These are phyloP conservation scores for Aureobasidium zeae DNA, from an alignment of 2,329 filamentous ascomycete species.

Conservation along the genomic window DNA sequence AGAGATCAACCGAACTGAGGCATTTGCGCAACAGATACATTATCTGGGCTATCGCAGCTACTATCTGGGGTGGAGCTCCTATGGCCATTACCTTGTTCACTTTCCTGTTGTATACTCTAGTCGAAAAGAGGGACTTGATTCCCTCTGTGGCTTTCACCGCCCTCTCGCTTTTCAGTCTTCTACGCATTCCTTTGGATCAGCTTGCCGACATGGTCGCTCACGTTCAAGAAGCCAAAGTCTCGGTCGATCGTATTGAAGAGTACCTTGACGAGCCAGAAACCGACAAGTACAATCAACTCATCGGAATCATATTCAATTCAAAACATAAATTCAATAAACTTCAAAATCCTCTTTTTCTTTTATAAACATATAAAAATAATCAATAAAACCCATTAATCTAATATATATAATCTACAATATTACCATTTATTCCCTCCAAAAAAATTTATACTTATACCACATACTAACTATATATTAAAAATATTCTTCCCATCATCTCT, in stretches of 20 bases:
- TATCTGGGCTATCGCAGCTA: conserved; percentile 83
- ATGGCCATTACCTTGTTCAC: conserved; percentile 94
- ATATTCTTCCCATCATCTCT: too few species aligned
- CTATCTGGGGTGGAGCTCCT: conserved; percentile 92
- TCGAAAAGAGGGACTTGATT: conserved; percentile 81
- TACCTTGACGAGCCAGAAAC: conserved; percentile 92
- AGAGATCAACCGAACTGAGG: conserved; percentile 67
- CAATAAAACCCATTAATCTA: too few species aligned
- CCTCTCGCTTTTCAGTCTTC: conserved; percentile 87
- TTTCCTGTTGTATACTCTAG: conserved; percentile 82
- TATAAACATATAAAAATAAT: too few species aligned
- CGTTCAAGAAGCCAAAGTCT: conserved; percentile 94
- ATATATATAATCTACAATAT: too few species aligned
- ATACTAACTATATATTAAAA: too few species aligned
- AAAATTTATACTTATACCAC: too few species aligned
- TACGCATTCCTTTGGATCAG: conserved; percentile 88
- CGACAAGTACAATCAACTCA: conserved; percentile 84
- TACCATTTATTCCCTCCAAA: too few species aligned
- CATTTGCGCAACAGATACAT: conserved; percentile 75
- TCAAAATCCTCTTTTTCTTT: too few species aligned
- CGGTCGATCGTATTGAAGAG: conserved; percentile 89
- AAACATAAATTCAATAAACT: too few species aligned
- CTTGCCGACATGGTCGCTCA: conserved; percentile 98
- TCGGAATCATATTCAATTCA: too few species aligned
- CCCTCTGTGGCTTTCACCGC: conserved; percentile 94